Evolutionary conservation across 148 eudicot species (phyloP), one percentile per base, ranked within the genome.

Genomic region (Rhododendron henanense): DNA sequence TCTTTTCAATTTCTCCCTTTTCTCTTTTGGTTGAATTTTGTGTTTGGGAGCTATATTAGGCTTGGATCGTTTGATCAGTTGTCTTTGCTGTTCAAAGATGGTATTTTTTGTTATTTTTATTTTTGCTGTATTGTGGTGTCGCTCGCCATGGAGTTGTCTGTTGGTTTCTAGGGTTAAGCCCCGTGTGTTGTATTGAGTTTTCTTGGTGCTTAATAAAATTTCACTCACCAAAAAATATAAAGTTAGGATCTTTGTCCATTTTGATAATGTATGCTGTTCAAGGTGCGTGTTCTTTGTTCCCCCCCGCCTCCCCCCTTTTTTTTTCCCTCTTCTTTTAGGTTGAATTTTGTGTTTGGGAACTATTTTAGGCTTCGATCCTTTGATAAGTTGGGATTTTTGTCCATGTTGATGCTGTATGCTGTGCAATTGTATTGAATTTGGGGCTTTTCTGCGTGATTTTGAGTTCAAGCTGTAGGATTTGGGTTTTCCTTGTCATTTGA

Each of bases 401-500:
- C n/a, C 37, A 39, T 75, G 47, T 87, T 84, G 18, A 33, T 35
- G 33, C n/a, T 87, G 69, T 78, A 47, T 74, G 65, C 39, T 51
- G 19, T 84, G 51, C 65, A 37, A 79, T 67, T 71, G 35, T 69
- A 47, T 71, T 84, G 84, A 65, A 84, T 87, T 79, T 69, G 73
- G 84, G 47, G 81, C 73, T 77, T 31, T 83, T 78, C 57, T 65
- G 78, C 51, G n/a, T 78, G 83, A 76, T 76, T 78, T 77, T 31
- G 59, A 75, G 85, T 87, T 87, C 63, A 31, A 75, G 67, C 53
- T 76, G 16, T 57, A 16, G 41, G 85, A 77, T 83, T 83, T 15
- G 1, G 79, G 81, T 50, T 53, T 87, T 57, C 55, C 37, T 35
- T 71, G 71, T 71, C 39, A 28, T 51, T 82, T 53, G 25, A 59